Conservation (phyloP, 164 flowering plant genomes). For the Stephania cephalantha region DNA sequence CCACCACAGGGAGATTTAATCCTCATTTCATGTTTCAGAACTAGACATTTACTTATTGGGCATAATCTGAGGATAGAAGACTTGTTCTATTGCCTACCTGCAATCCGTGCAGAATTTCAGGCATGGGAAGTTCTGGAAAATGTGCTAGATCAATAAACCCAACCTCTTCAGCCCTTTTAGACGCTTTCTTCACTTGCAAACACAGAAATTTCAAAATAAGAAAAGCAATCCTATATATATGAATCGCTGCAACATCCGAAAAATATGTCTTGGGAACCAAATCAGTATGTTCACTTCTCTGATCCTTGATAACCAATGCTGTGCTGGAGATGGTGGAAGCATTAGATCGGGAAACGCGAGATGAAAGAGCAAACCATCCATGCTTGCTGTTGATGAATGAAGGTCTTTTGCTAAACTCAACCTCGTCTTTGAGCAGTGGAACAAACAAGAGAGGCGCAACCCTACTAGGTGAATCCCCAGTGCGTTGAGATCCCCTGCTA, state of each 20-base stretch:
- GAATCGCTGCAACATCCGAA: constrained; percentile 60
- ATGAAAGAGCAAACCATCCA: constrained; percentile 83
- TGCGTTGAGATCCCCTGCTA: constrained; percentile 57
- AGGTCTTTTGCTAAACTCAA: constrained; percentile 42
- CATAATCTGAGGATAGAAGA: background rate
- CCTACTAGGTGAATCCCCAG: constrained; percentile 45
- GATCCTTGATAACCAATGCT: constrained; percentile 36
- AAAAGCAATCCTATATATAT: constrained; percentile 67
- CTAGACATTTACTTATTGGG: background rate
- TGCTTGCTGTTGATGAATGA: constrained; percentile 56
- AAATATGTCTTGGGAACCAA: constrained; percentile 34
- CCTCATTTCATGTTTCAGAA: background rate
- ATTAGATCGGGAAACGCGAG: constrained; percentile 40
- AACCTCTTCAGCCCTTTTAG: constrained; percentile 73
- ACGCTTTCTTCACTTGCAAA: constrained; percentile 74
- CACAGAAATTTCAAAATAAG: constrained; percentile 69
- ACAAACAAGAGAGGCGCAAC: constrained; percentile 50
- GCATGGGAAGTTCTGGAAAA: constrained; percentile 97
- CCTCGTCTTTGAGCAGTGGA: constrained; percentile 62
- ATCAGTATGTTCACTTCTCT: constrained; percentile 18
- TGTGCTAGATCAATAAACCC: constrained; percentile 80
- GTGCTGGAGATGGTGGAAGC: constrained; percentile 29
- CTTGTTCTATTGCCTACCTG: constrained; percentile 47
- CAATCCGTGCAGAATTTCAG: constrained; percentile 86
- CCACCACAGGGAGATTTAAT: background rate